Conservation (phyloP, 2,329 filamentous ascomycete genomes). For the Colletotrichum sp. region DNA sequence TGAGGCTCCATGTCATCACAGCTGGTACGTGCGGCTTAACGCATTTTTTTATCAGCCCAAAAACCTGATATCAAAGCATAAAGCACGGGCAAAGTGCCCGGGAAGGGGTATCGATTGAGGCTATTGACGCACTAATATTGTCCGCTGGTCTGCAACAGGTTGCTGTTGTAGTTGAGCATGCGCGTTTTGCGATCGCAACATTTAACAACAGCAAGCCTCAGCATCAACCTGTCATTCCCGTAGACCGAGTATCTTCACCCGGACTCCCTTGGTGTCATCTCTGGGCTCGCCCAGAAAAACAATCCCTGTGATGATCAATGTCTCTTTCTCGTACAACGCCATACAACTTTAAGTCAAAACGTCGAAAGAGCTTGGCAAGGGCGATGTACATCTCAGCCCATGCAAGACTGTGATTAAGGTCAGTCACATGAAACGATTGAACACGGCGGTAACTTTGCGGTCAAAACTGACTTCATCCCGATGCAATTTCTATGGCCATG, state of each 20-base stretch:
- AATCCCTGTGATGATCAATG: constrained; percentile 4
- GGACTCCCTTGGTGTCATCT: not conserved
- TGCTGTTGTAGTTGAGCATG: not conserved
- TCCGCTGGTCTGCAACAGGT: not conserved
- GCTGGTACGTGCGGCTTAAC: not conserved
- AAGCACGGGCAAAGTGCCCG: not conserved
- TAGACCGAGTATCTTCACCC: not conserved
- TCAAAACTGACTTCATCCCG: not conserved
- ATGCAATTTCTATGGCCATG: not conserved
- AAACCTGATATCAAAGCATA: not conserved
- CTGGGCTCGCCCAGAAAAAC: not conserved
- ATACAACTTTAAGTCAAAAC: constrained; percentile 23
- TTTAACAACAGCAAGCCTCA: not conserved
- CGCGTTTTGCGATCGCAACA: not conserved
- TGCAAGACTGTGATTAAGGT: not conserved
- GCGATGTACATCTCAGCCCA: not conserved
- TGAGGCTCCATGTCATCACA: not conserved
- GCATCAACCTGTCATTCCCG: not conserved
- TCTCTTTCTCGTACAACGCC: constrained; percentile 20
- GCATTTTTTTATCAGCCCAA: not conserved
- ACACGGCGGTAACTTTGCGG: not conserved
- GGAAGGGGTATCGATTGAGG: not conserved
- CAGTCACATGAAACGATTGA: not conserved
- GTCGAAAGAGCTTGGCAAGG: constrained; percentile 2
- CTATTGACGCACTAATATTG: not conserved